Base-by-base conservation (phyloP, 768 basidiomycete genomes). In the Pleurotus giganteus region DNA sequence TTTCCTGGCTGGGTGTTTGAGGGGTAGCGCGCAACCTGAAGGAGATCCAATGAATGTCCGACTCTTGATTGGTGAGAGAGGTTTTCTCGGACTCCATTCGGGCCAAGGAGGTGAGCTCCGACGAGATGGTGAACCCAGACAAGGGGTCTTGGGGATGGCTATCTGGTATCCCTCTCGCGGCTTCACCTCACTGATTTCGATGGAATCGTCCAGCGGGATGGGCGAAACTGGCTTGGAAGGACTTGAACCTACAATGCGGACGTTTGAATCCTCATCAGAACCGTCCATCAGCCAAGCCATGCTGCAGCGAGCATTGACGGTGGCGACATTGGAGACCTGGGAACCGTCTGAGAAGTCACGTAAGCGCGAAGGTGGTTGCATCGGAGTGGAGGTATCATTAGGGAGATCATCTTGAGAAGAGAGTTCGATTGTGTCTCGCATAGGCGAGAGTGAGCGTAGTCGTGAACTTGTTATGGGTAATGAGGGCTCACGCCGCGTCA, bases 221-320 rank as follows among this genome's bases (percentile, higher is more conserved):
- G 64, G n/a, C 69, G 68, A 65, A 23, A 53, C 21, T 31, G 46
- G 50, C 21, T 44, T 54, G 17, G 37, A 24, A 50, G 42, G 47
- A 24, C 34, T 45, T 19, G 84, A 84, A 47, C 73, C 70, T n/a
- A 80, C 46, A 34, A 85, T 78, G 55, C 76, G 73, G 58, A 85
- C 70, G 41, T 74, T 71, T 8, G 72, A 74, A 42, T 86, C 85
- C 49, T 87, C 85, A 54, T 84, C 85, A 12, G 49, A 51, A 23
- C 83, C 74, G 34, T 80, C 84, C 8, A 88, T 65, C 19, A 89
- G 70, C 86, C 86, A 88, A 2, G 81, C 77, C 70, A 88, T 84
- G 60, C 75, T 75, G 15, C 52, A 57, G 12, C 62, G 56, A 28
- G 61, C 53, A 36, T 50, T 55, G 58, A 61, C 17, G 60, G 50